Percentiles rank a stretch among this genome's conserved stretches.
Conservation (phyloP, 2,329 filamentous ascomycete genomes). For the Graphium sp. region DNA sequence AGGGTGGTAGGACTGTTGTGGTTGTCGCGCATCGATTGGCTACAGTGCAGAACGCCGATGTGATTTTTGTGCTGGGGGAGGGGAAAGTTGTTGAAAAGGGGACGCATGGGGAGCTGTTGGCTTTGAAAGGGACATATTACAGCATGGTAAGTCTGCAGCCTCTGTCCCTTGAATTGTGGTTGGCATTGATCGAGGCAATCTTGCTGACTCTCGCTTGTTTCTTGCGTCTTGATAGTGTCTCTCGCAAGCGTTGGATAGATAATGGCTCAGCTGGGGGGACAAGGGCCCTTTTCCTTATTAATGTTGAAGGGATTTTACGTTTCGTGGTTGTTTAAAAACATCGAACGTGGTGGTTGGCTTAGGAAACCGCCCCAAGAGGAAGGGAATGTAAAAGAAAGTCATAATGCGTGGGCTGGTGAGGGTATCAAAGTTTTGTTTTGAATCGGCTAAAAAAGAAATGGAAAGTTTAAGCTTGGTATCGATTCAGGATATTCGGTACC, state of each 20-base stretch:
- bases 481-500: constrained; percentile 1
- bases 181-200: neutral
- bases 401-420: neutral
- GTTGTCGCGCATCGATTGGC: constrained; percentile 22
- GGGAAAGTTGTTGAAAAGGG: constrained; percentile 23
- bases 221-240: no score
- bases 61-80: constrained; percentile 24
- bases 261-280: neutral
- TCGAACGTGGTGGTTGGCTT: neutral
- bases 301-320: neutral
- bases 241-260: constrained; percentile 3
- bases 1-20: constrained; percentile 17
- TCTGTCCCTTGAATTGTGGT: neutral
- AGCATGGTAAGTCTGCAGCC: constrained; percentile 27
- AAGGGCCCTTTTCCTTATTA: neutral
- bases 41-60: constrained; percentile 23
- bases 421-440: neutral
- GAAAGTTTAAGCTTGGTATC: no score
- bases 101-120: constrained; percentile 33
- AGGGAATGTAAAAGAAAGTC: neutral
- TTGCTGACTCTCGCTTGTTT: neutral
- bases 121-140: constrained; percentile 29
- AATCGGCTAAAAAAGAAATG: neutral
- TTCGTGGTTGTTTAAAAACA: constrained; percentile 1
- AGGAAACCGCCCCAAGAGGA: no score